Percentiles rank a stretch among this genome's conserved stretches.
Conservation (phyloP, 768 basidiomycete genomes). For the Grammothele lineata region DNA sequence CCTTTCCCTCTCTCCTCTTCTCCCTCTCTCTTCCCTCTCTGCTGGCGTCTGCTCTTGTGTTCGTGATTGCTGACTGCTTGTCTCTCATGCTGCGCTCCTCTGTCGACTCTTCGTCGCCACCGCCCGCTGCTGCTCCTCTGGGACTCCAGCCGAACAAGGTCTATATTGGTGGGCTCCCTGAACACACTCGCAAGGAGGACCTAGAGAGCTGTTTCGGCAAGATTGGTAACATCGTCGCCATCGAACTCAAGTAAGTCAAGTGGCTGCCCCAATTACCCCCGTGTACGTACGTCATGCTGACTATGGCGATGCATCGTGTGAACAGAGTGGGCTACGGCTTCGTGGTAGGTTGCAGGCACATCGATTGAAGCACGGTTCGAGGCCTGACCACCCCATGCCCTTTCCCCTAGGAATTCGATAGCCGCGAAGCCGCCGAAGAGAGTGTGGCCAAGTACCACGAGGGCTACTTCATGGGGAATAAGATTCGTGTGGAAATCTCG, state of each 20-base stretch:
- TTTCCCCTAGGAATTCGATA: constrained; percentile 72
- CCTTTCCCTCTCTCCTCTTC: not conserved
- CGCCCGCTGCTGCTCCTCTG: constrained; percentile 58
- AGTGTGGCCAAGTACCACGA: constrained; percentile 87
- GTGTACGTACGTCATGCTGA: constrained; percentile 7
- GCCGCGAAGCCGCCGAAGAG: constrained; percentile 74
- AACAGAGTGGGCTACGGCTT: constrained; percentile 83
- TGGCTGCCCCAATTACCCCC: not conserved
- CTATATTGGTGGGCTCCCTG: constrained; percentile 86
- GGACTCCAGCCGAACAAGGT: constrained; percentile 82
- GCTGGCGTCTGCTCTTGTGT: constrained; percentile 10
- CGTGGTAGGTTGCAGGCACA: constrained; percentile 53
- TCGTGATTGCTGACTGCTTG: constrained; percentile 15
- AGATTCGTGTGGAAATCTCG: constrained; percentile 83
- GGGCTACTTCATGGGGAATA: constrained; percentile 89
- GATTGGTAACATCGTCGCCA: constrained; percentile 68
- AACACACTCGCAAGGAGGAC: constrained; percentile 83
- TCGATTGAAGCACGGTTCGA: not conserved
- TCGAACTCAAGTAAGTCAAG: constrained; percentile 78
- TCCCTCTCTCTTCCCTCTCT: constrained; percentile 9
- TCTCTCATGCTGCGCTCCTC: constrained; percentile 10
- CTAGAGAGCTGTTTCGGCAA: constrained; percentile 84
- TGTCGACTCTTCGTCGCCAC: constrained; percentile 6
- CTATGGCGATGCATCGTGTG: constrained; percentile 16
- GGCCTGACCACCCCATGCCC: constrained; percentile 1